Evolutionary conservation across 208 protist genomes (phyloP), one percentile per base, ranked within the genome.

Genomic region (Leishmania guyanensis): DNA sequence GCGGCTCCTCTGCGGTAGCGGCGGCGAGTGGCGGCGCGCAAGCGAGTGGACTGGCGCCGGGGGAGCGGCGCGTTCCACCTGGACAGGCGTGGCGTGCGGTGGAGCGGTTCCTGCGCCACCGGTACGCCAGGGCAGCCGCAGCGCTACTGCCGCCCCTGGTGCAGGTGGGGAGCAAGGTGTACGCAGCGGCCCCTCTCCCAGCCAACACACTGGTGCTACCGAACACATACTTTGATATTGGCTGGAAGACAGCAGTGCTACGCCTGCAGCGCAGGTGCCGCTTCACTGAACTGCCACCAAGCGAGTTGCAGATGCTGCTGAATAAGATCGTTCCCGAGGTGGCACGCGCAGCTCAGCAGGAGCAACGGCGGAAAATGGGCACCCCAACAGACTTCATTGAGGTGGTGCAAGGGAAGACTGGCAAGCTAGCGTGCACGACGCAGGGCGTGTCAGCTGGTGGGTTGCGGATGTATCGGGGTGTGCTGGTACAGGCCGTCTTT

Each of bases 391-490:
- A 43, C 3, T 36, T 39, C 51, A 73, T 85, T 71, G 73, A 77
- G 26, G 85, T 97, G 17, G 92, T 89, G 72, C 85, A 84, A n/a
- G 92, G 95, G 76, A 64, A 84, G 58, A 86, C 82, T 0, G 93
- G 94, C 12, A 97, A 97, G 80, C 53, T 96, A 12, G 88, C 95
- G 48, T 91, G 79, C 62, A 89, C 90, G 22, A 82, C 83, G 53
- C 69, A 84, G 51, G 88, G 91, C 56, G 68, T 97, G 48, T 82
- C 79, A 54, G 78, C 84, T 0, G 83, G 77, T 26, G 94, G 94
- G 16, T 66, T 96, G 56, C 93, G 94, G 51, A 72, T 97, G 39
- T 97, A 93, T 83, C 83, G 87, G 29, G 94, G 94, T 33, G 86
- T 87, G 22, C 79, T 88, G 50, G 86, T 90, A 36, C 87, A 91